Percentiles rank a stretch among this genome's conserved stretches.
phyloP scores from a whole-genome alignment of 163 green algal species.

The Volvox carteri region DNA sequence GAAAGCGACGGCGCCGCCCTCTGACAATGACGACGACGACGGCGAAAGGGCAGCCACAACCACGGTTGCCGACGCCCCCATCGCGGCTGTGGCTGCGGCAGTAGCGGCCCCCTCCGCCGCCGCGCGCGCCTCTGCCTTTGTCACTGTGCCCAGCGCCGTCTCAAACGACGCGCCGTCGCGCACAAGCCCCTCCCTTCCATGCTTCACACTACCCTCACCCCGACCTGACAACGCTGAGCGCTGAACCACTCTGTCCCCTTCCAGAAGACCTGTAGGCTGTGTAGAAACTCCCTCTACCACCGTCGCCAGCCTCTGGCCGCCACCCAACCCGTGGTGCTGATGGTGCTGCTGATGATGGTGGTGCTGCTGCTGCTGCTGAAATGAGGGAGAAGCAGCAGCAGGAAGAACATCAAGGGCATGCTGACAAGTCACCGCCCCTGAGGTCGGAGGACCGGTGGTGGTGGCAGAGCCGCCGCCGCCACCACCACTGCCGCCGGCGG shows the following conservation, averaged over 20 bases:
- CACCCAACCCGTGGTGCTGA: not conserved
- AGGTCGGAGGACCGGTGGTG: not conserved
- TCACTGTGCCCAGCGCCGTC: conserved; percentile 33
- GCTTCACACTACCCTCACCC: conserved; percentile 12
- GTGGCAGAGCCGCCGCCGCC: not conserved
- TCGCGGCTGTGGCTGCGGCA: not conserved
- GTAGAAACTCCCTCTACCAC: not conserved
- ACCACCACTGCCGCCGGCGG: not conserved
- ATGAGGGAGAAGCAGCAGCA: not conserved
- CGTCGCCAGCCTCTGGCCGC: conserved; percentile 17
- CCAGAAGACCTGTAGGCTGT: not conserved
- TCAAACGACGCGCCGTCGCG: conserved; percentile 35
- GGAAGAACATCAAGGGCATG: too few relatives aligned
- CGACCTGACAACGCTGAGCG: not conserved
- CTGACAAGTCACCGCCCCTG: not conserved
- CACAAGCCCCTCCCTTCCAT: conserved; percentile 19
- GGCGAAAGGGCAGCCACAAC: too few relatives aligned
- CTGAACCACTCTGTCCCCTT: conserved; percentile 25
- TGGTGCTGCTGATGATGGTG: not conserved
- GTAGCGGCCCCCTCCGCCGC: not conserved
- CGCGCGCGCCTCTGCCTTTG: not conserved
- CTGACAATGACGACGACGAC: too few relatives aligned
- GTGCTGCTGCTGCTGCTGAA: not conserved
- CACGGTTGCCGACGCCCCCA: not conserved
- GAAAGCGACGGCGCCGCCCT: not conserved